A percentile compares a stretch with the other conserved stretches of the same genome.
Conservation (phyloP, 2,329 filamentous ascomycete species). For the Cladophialophora psammophila region DNA sequence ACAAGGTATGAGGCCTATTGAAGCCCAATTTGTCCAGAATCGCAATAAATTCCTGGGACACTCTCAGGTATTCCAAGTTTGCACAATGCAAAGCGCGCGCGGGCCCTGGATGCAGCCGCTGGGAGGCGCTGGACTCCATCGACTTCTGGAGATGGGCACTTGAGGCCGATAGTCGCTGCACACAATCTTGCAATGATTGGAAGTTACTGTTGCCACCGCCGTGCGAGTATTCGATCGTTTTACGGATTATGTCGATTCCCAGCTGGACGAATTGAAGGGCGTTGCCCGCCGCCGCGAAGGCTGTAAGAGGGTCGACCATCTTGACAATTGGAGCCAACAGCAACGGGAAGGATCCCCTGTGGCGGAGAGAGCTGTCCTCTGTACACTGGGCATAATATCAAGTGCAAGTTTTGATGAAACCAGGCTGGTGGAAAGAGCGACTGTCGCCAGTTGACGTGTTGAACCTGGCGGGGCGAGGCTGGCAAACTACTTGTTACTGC, state of each 20-base stretch:
- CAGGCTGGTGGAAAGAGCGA: neutral
- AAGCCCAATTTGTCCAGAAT: neutral
- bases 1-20: constrained; percentile 1
- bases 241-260: neutral
- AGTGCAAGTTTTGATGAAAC: neutral
- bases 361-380: neutral
- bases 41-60: neutral
- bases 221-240: neutral
- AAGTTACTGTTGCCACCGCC: constrained; percentile 1
- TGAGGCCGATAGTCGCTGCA: constrained; percentile 8
- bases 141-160: constrained; percentile 5
- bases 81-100: neutral
- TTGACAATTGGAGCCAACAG: neutral
- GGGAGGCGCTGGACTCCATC: neutral
- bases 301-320: neutral
- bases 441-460: neutral
- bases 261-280: constrained; percentile 9
- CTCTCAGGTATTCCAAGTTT: neutral
- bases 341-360: neutral
- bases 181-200: neutral
- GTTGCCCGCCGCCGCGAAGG: constrained; percentile 9
- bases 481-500: neutral
- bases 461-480: neutral
- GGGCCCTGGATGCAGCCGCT: neutral
- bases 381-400: neutral